A percentile compares a stretch with the other conserved stretches of the same genome.
Evolutionary conservation across 2,329 filamentous ascomycete genomes (phyloP).

Genomic region (Aspergillus sp.): DNA sequence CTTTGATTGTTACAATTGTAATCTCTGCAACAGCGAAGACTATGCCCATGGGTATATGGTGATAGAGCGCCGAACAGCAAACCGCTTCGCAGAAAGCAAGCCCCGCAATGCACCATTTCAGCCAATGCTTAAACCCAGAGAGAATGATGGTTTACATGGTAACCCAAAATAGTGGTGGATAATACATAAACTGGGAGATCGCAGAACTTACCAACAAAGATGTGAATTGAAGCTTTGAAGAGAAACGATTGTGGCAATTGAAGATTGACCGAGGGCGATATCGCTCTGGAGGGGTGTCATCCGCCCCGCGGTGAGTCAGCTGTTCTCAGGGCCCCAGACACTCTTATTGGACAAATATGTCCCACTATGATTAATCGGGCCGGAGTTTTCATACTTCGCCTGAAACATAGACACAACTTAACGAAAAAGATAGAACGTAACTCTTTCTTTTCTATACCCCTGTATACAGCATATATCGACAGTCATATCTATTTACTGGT

Average conservation of each 20-base stretch:
- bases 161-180: neutral
- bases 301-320: constrained; percentile 28
- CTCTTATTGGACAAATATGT: constrained; percentile 7
- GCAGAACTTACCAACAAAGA: constrained; percentile 23
- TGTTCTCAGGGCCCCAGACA: neutral
- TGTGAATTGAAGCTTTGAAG: constrained; percentile 15
- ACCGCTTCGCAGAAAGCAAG: neutral
- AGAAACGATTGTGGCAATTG: constrained; percentile 21
- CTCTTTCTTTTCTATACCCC: neutral
- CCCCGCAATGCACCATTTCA: neutral
- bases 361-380: neutral
- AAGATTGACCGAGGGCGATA: constrained; percentile 27
- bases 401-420: neutral
- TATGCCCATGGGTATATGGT: neutral
- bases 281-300: constrained; percentile 24
- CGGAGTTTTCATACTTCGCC: constrained; percentile 7
- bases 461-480: neutral
- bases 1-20: neutral
- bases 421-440: neutral
- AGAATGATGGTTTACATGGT: neutral
- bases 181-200: neutral
- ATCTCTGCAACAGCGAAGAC: neutral
- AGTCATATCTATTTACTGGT: constrained; percentile 9
- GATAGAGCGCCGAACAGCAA: neutral
- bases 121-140: neutral